These are phyloP conservation scores for Cryoendolithus antarcticus DNA, from an alignment of 2,329 filamentous ascomycete genomes.

Conservation along the genomic window DNA sequence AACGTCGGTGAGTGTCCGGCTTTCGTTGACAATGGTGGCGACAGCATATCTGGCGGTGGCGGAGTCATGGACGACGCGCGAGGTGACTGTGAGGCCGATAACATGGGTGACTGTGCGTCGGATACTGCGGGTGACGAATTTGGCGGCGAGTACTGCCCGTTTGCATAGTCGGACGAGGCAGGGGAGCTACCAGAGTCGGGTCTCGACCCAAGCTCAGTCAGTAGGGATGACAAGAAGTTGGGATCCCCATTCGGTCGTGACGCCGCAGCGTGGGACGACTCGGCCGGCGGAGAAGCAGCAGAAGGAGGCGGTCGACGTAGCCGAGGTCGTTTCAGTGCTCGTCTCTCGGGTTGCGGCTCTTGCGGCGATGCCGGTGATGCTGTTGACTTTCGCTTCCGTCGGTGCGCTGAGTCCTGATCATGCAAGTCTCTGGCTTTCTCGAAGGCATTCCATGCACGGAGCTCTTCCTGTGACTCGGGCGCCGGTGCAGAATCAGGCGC, in stretches of 20 bases:
- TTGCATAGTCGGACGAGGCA: conserved; percentile 17
- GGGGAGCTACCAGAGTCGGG: conserved; percentile 26
- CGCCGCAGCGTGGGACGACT: conserved; percentile 21
- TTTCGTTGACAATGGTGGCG: conserved; percentile 56
- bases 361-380: conserved; percentile 58
- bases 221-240: conserved; percentile 72
- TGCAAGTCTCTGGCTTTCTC: conserved; percentile 68
- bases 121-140: conserved; percentile 44
- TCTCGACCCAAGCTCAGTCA: conserved; percentile 70
- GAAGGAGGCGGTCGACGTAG: conserved; percentile 32
- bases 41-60: conserved; percentile 53
- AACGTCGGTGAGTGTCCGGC: conserved; percentile 58
- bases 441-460: conserved; percentile 78
- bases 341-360: conserved; percentile 48
- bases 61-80: conserved; percentile 58
- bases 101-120: too few relatives aligned
- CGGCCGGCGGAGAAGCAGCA: conserved; percentile 26
- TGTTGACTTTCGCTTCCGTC: conserved; percentile 67
- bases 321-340: conserved; percentile 77
- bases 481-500: conserved; percentile 33
- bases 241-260: conserved; percentile 41
- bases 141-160: conserved; percentile 26
- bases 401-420: conserved; percentile 23
- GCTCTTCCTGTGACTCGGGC: conserved; percentile 66
- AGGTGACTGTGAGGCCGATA: conserved; percentile 31